Evolutionary conservation across 352 stramenopile genomes (phyloP), one percentile per base, ranked within the genome.

Genomic region (Globisporangium canariense): DNA sequence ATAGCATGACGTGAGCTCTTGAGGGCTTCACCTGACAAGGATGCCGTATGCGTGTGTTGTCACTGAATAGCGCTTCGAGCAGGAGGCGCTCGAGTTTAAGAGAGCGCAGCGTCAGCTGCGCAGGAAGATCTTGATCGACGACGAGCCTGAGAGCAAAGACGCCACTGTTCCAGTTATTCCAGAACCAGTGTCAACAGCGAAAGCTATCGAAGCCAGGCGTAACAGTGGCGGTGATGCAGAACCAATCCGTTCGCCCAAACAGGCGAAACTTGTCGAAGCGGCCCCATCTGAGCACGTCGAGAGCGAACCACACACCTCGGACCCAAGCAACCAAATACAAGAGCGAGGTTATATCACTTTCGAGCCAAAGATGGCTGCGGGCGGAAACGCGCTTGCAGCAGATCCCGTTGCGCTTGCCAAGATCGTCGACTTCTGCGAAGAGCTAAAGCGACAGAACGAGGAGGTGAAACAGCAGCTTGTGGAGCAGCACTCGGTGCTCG

Each of bases 371-470:
- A 43, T 13, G 38, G 8, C 38, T 43, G 32, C 4, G 0, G 7
- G 32, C 32, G 32, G 32, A 9, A 43, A 4, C 38, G 38, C 13
- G 9, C 10, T 56, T 65, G 38, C 53, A 49, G 46, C 55, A 20
- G 73, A 83, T 54, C 62, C 73, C 28, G 52, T 58, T 14, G 75
- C 58, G 13, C 61, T 86, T 10, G 62, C 73, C 0, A 84, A 79
- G 59, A 76, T 88, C n/a, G 71, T 79, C n/a, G 69, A 78, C 40
- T 74, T 86, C 43, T 86, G 77, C 36, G 69, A 86, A 49, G 79
- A 80, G 6, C 75, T 88, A 43, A 82, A 83, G 61, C 71, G 70
- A 7, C 76, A 88, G 47, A 86, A 88, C 52, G 76, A 88, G 54
- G 79, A 86, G 32, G 72, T 86, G 2, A 83, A 84, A 66, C 60